These are phyloP conservation scores for Boletus sensibilis DNA, from an alignment of 768 basidiomycete species.

Conservation along the genomic window DNA sequence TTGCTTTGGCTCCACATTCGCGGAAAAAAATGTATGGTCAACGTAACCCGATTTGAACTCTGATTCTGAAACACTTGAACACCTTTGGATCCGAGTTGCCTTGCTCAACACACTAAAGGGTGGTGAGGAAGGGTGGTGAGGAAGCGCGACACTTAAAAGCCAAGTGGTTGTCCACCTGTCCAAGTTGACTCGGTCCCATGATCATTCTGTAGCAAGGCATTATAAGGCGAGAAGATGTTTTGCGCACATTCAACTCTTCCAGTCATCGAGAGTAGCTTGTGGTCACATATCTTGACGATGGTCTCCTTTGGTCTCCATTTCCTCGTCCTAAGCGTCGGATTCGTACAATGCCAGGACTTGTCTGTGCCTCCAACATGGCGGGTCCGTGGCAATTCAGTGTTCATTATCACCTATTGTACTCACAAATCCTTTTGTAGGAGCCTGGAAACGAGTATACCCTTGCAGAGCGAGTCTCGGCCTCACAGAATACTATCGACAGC, in stretches of 20 bases:
- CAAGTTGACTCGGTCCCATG: not conserved
- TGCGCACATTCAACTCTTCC: not conserved
- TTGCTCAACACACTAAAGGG: too few species aligned
- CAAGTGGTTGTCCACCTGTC: not conserved
- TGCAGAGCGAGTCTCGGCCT: constrained; percentile 41
- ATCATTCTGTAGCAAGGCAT: not conserved
- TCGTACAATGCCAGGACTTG: constrained; percentile 39
- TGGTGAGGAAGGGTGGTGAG: too few species aligned
- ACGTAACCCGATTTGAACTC: too few species aligned
- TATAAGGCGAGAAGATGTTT: not conserved
- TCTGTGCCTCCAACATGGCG: constrained; percentile 44
- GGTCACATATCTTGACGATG: not conserved
- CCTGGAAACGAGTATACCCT: constrained; percentile 38
- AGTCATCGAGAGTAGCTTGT: not conserved
- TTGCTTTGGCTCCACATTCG: too few species aligned
- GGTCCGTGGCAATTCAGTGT: constrained; percentile 27
- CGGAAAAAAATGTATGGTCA: too few species aligned
- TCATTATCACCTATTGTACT: not conserved
- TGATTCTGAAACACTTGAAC: too few species aligned
- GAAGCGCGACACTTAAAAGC: not conserved
- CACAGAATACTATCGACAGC: constrained; percentile 42
- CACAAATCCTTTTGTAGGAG: constrained; percentile 32
- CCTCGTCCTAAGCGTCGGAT: not conserved
- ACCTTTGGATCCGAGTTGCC: too few species aligned
- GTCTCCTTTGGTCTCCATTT: not conserved